Evolutionary conservation across 1,284 basidiomycete genomes (phyloP).

Genomic region (Melampsora larici-populina): DNA sequence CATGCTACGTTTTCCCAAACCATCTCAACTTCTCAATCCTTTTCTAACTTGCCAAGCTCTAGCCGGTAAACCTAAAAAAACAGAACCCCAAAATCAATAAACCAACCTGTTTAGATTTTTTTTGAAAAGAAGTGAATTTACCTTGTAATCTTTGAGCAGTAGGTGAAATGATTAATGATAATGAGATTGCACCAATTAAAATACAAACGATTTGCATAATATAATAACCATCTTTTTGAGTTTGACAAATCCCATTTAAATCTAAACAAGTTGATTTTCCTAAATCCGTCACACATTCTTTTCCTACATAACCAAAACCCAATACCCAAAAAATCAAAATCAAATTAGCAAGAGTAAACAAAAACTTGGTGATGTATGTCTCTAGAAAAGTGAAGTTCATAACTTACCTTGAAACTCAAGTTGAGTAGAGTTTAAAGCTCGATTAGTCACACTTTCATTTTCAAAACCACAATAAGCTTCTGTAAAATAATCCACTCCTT

Average conservation of each 20-base stretch:
- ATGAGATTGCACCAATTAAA: conserved; percentile 66
- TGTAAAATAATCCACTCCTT: conserved; percentile 83
- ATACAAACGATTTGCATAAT: conserved; percentile 77
- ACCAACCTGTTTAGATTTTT: no score
- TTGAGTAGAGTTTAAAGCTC: neutral
- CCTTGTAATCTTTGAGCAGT: conserved; percentile 79
- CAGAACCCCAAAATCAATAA: neutral
- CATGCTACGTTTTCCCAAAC: no score
- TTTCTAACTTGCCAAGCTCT: conserved; percentile 41
- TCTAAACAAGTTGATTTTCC: conserved; percentile 76
- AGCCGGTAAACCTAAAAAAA: conserved; percentile 14
- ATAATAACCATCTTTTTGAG: conserved; percentile 88
- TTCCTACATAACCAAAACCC: conserved; percentile 57
- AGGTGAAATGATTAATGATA: conserved; percentile 76
- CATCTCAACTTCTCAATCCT: neutral
- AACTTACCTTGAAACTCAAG: conserved; percentile 32
- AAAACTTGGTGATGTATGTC: no score
- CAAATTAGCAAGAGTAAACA: neutral
- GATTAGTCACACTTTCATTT: conserved; percentile 58
- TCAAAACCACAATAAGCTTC: conserved; percentile 71
- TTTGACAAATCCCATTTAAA: conserved; percentile 74
- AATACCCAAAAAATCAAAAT: conserved; percentile 26
- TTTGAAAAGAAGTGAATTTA: conserved; percentile 56
- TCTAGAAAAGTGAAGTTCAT: neutral
- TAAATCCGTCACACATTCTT: conserved; percentile 82